Percentiles rank a stretch among this genome's conserved stretches.
phyloP scores from a whole-genome alignment of 805 yeast genomes.

The Candida montana region DNA sequence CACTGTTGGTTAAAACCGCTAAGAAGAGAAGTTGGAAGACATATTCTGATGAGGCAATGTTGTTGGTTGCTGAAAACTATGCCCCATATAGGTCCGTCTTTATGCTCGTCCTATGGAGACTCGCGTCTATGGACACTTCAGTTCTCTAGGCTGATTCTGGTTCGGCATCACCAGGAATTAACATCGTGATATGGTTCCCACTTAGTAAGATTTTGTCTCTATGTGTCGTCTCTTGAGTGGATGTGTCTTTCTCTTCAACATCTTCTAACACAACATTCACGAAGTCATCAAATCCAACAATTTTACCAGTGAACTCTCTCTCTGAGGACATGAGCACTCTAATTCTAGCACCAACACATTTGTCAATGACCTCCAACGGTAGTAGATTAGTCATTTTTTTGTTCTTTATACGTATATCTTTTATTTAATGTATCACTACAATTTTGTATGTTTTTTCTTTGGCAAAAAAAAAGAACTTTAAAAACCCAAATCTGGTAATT shows the following conservation, averaged over 20 bases:
- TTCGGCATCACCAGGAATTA: constrained; percentile 56
- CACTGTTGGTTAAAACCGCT: constrained; percentile 29
- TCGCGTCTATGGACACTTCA: constrained; percentile 20
- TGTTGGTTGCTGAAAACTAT: constrained; percentile 50
- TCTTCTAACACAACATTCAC: constrained; percentile 87
- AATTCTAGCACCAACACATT: constrained; percentile 74
- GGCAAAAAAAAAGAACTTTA: too few species aligned
- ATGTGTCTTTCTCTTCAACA: constrained; percentile 57
- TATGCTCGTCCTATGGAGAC: constrained; percentile 71
- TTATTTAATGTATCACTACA: background rate
- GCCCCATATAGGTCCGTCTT: constrained; percentile 63
- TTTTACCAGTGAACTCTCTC: constrained; percentile 81
- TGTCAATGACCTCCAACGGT: constrained; percentile 85
- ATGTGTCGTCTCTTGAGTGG: constrained; percentile 38
- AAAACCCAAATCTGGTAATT: background rate
- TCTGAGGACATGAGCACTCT: constrained; percentile 59
- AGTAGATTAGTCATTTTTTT: constrained; percentile 21
- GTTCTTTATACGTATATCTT: background rate
- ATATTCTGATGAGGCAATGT: constrained; percentile 52
- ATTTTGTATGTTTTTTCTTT: background rate
- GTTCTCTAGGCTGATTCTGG: constrained; percentile 2
- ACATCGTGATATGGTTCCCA: constrained; percentile 70
- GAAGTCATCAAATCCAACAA: constrained; percentile 92
- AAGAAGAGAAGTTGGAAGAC: constrained; percentile 62
- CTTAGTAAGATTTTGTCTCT: constrained; percentile 61